Conservation (phyloP, 441 rosid species). For the Corymbia calophylla region DNA sequence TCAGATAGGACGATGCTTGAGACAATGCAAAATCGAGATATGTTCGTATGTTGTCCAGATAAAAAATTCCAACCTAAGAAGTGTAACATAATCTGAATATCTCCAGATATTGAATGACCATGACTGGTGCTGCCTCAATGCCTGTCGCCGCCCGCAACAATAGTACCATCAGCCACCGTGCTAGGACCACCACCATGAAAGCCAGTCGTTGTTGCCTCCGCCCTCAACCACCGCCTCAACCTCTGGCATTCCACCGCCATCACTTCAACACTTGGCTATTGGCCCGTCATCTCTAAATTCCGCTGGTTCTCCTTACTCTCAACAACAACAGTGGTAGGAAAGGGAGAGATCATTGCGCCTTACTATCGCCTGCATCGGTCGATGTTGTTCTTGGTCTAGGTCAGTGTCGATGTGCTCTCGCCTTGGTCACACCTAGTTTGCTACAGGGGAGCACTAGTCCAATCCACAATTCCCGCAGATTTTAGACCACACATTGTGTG, state of each 20-base stretch:
- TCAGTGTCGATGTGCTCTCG: not conserved
- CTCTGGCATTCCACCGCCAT: not conserved
- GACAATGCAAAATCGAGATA: rapidly evolving
- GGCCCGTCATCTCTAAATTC: not conserved
- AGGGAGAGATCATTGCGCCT: not conserved
- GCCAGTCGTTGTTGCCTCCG: not conserved
- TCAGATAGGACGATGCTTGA: not conserved
- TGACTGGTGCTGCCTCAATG: not conserved
- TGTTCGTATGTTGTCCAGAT: not conserved
- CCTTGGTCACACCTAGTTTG: not conserved
- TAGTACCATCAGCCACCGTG: not conserved
- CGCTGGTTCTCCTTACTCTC: not conserved
- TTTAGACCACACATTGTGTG: not conserved
- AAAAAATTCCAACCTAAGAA: not conserved
- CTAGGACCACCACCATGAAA: not conserved
- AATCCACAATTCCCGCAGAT: not conserved
- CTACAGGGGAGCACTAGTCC: not conserved
- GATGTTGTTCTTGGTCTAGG: not conserved
- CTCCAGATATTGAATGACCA: not conserved
- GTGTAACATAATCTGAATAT: not conserved
- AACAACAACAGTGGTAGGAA: not conserved
- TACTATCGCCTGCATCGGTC: not conserved
- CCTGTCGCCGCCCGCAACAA: not conserved
- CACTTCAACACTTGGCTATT: not conserved
- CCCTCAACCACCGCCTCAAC: not conserved